Evolutionary conservation across 1,139 yeast species (phyloP).

Genomic region (Pichia sp.): DNA sequence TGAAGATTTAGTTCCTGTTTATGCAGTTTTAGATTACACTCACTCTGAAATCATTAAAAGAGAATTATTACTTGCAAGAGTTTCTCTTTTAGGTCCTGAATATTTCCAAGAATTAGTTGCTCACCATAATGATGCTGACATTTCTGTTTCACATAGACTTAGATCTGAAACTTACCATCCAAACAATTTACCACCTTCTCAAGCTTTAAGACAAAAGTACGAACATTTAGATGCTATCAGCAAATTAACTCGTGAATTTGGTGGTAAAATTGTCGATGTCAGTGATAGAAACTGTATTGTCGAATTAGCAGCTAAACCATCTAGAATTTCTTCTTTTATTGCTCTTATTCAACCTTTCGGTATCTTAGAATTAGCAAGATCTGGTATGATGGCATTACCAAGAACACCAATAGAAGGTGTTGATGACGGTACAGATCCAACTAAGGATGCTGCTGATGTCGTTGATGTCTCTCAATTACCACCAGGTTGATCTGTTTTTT

Average conservation of each 20-base stretch:
- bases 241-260: conserved; percentile 76
- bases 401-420: conserved; percentile 72
- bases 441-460: conserved; percentile 55
- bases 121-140: conserved; percentile 62
- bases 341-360: conserved; percentile 93
- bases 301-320: conserved; percentile 91
- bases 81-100: conserved; percentile 91
- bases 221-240: conserved; percentile 80
- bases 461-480: conserved; percentile 83
- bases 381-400: conserved; percentile 98
- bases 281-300: conserved; percentile 91
- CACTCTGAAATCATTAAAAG: conserved; percentile 85
- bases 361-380: conserved; percentile 89
- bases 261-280: conserved; percentile 88
- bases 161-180: conserved; percentile 70
- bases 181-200: conserved; percentile 81
- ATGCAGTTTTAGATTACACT: conserved; percentile 93
- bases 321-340: conserved; percentile 78
- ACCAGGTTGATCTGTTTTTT: conserved; percentile 59
- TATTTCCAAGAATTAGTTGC: conserved; percentile 92
- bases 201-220: conserved; percentile 91
- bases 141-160: conserved; percentile 38
- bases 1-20: conserved; percentile 95
- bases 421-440: conserved; percentile 39
- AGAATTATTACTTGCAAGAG: conserved; percentile 85